Percentiles rank a stretch among this genome's conserved stretches.
These are phyloP conservation scores for Aspergillus biplanus DNA, from an alignment of 495 filamentous ascomycete genomes.

Conservation along the genomic window DNA sequence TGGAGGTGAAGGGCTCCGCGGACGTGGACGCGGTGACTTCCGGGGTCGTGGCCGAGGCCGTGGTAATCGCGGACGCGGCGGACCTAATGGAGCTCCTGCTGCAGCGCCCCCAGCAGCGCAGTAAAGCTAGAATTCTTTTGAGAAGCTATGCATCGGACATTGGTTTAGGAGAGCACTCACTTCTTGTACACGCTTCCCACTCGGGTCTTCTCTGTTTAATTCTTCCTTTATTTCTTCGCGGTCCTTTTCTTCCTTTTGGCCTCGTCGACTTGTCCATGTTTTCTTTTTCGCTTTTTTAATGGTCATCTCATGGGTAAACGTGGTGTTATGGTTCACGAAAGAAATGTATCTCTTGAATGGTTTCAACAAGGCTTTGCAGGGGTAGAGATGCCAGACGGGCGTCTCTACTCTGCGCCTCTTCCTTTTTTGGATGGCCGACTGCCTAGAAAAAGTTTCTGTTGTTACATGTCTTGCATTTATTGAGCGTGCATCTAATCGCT, in stretches of 20 bases:
- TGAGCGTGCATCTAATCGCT: conserved; percentile 49
- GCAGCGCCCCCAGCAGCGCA: conserved; percentile 26
- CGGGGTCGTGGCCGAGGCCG: conserved; percentile 48
- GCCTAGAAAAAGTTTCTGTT: conserved; percentile 37
- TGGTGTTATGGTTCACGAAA: conserved; percentile 51
- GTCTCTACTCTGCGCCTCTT: conserved; percentile 20
- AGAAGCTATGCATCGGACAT: conserved; percentile 16
- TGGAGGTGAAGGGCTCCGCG: conserved; percentile 59
- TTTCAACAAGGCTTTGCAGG: conserved; percentile 29
- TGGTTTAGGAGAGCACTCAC: neutral
- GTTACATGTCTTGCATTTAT: conserved; percentile 40
- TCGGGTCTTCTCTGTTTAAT: conserved; percentile 8
- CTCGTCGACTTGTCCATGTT: conserved; percentile 15
- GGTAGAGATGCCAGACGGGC: conserved; percentile 11
- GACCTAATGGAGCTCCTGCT: conserved; percentile 33
- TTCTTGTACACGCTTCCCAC: neutral
- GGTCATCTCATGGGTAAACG: conserved; percentile 31
- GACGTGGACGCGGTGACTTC: conserved; percentile 54
- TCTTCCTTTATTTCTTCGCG: neutral
- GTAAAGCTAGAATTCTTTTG: conserved; percentile 12
- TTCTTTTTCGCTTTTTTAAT: conserved; percentile 23
- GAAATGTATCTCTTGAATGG: conserved; percentile 47
- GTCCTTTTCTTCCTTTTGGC: neutral
- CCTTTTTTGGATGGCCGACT: conserved; percentile 24
- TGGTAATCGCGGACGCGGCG: conserved; percentile 39